Base-by-base conservation (phyloP, 1,139 yeast species). In the Scheffersomyces illinoinensis region DNA sequence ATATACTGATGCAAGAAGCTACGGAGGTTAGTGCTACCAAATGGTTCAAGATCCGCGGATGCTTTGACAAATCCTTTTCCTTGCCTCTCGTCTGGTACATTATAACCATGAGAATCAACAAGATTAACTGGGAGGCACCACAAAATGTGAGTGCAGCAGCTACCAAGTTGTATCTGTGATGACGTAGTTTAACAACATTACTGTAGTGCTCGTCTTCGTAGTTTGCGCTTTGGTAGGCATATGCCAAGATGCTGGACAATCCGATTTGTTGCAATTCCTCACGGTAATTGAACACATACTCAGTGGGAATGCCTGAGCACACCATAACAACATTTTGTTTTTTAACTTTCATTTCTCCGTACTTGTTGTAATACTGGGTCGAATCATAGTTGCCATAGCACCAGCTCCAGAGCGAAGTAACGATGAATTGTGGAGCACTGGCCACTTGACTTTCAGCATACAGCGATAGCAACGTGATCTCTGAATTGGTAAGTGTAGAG, bases 401-500 rank as follows among this genome's bases (percentile, higher is more conserved):
- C 77, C 84, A 83, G 54, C 71, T 68, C 75, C 80, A 75, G 17
- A 83, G 59, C 1, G 82, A 76, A 0, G 83, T 73, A 7, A 75
- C 63, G 12, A 84, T 76, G 61, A 74, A 79, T 65, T 85, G 88
- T 0, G 89, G 88, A 0, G 87, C 83, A 46, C 69, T 64, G 6
- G 75, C 73, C n/a, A 85, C 85, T 64, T 83, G 82, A 4, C 72
- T 71, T 57, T 76, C 74, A 1, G 87, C 83, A 62, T 85, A 85
- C 14, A 76, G 71, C 0, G 85, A 74, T 50, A 85, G 69, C 5
- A 85, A 70, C 10, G 73, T 64, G 43, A 85, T 79, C 61, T 85
- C 87, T 2, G 88, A 81, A 56, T 85, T 82, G 3, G 88, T 82
- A 39, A 85, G 69, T 0, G 81, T 68, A 26, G 72, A 62, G 59